Evolutionary conservation across 208 protist species (phyloP).

Genomic region (Wallacemonas sp.): DNA sequence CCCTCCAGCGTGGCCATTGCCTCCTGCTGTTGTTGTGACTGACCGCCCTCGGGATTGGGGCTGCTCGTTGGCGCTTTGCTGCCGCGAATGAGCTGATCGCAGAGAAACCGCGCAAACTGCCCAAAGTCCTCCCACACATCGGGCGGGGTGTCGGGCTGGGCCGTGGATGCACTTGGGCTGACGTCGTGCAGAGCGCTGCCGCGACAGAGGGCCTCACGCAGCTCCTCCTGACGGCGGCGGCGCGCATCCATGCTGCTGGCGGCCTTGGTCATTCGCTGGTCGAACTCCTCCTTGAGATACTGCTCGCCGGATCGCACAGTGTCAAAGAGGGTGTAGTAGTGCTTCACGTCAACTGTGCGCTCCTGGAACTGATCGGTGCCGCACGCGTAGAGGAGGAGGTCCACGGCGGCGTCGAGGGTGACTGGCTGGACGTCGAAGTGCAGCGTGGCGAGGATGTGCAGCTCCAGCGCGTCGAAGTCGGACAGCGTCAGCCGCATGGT

Average conservation of each 20-base stretch:
- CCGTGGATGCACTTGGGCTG: not conserved
- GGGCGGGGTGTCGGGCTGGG: constrained; percentile 10
- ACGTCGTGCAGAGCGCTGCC: not conserved
- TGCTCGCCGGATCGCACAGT: constrained; percentile 1
- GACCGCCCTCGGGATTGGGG: constrained; percentile 5
- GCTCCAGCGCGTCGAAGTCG: constrained; percentile 60
- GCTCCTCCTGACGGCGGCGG: not conserved
- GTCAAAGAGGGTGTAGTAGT: constrained; percentile 12
- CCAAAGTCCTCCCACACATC: constrained; percentile 35
- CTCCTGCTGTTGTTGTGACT: not conserved
- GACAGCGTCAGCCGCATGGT: constrained; percentile 34
- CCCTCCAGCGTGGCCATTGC: not conserved
- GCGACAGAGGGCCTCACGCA: not conserved
- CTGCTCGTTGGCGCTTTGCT: not conserved
- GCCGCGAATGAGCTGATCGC: constrained; percentile 44
- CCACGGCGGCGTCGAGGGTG: constrained; percentile 50
- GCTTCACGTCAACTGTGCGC: constrained; percentile 20
- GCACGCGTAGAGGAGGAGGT: constrained; percentile 50
- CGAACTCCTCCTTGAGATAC: constrained; percentile 10
- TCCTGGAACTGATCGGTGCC: constrained; percentile 33
- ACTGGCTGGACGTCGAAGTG: constrained; percentile 38
- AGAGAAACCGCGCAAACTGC: constrained; percentile 37
- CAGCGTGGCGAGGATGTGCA: constrained; percentile 38
- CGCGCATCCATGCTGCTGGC: not conserved
- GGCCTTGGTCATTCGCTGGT: not conserved